Evolutionary conservation across 352 stramenopile genomes (phyloP), one percentile per base, ranked within the genome.

Genomic region (Phytophthora chlamydospora): DNA sequence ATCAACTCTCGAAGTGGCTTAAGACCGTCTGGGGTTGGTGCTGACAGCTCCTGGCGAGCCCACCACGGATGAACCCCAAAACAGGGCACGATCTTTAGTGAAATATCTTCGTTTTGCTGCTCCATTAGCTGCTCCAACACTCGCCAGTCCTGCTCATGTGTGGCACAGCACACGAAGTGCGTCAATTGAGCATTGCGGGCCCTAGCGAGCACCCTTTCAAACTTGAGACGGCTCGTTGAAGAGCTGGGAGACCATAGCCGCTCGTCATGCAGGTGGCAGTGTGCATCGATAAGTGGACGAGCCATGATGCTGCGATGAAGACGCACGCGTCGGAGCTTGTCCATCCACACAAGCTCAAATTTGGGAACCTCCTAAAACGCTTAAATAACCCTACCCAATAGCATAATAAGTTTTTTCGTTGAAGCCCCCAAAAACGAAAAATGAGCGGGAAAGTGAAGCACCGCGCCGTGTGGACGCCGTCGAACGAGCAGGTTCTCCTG

Each of bases 61-160:
- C 80, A 95, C 85, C 85, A 95, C 10, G 85, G 85, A 73, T 95
- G 85, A 0, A 95, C 45, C 0, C 85, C 85, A 59, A 95, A 95
- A 13, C 66, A 63, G 17, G 80, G 71, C 29, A 89, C 48, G 38
- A 92, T 77, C 4, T 54, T 49, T 10, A 81, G 21, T 0, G 11
- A 17, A 13, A 27, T 51, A 2, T 51, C 41, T 4, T 53, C 1
- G 4, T 31, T 27, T 8, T 59, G 52, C n/a, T 49, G 32, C 21
- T 43, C 27, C 19, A 88, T 42, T 2, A 90, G 55, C n/a, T 61
- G 54, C 48, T 90, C 76, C 14, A 91, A 66, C 34, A 68, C 45
- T 0, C 42, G 35, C 86, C 83, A 95, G 40, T 93, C 82, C 6
- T 70, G 54, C 45, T 87, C 72, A 44, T 80, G 76, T 41, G 82